Evolutionary conservation across 495 filamentous ascomycete genomes (phyloP).

Genomic region (Recurvomyces mirabilis): DNA sequence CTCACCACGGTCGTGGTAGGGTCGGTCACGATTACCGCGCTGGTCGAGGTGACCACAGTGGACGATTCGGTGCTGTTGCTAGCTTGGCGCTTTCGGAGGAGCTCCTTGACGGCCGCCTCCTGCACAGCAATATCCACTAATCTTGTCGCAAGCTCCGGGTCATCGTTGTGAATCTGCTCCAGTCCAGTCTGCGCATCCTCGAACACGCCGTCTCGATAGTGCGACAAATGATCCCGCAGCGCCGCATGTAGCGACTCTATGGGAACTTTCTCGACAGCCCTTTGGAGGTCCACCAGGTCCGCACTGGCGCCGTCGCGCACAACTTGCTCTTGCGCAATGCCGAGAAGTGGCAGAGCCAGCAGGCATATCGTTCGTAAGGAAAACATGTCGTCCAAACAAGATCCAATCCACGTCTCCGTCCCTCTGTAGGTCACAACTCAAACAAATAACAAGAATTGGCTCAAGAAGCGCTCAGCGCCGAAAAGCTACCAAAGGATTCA

Average conservation of each 20-base stretch:
- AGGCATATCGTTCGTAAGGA: no score
- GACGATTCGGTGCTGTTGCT: conserved; percentile 9
- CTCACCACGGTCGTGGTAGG: conserved; percentile 5
- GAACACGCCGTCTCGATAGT: conserved; percentile 38
- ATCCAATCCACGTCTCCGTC: no score
- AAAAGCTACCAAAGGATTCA: not conserved
- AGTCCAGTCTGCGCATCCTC: conserved; percentile 33
- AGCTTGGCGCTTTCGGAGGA: conserved; percentile 26
- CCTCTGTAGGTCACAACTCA: no score
- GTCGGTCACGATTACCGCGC: conserved; percentile 6
- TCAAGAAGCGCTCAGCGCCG: conserved; percentile 5
- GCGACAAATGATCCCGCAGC: conserved; percentile 30
- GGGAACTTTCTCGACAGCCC: conserved; percentile 33
- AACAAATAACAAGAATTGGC: no score
- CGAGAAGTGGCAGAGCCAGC: conserved; percentile 21
- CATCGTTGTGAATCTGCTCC: conserved; percentile 32
- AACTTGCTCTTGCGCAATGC: conserved; percentile 6
- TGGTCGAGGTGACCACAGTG: conserved; percentile 10
- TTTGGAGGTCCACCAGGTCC: conserved; percentile 25
- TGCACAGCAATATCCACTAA: conserved; percentile 28
- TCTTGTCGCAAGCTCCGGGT: conserved; percentile 34
- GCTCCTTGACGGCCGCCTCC: conserved; percentile 13
- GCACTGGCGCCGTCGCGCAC: conserved; percentile 11
- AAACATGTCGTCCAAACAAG: no score
- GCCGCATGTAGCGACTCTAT: conserved; percentile 33